Base-by-base conservation (phyloP, 768 basidiomycete genomes). In the Suillus placidus region DNA sequence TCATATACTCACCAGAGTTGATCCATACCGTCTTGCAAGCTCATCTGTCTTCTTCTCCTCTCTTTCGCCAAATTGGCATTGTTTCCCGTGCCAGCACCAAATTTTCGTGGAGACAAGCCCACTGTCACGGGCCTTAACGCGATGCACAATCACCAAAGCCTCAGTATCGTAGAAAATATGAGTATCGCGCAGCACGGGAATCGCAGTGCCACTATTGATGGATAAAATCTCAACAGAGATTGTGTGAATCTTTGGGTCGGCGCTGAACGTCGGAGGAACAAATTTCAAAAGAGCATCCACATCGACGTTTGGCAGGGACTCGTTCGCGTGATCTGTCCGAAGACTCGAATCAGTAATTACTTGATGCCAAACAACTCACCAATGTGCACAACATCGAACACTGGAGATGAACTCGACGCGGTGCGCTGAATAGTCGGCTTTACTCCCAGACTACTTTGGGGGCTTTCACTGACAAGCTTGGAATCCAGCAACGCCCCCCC, bases 31-130 rank as follows among this genome's bases (percentile, higher is more conserved):
- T 66, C 86, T 85, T 8, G 89, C 88, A 6, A 95, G 79, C 61
- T 93, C 92, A 49, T 84, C 80, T 43, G 92, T 70, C 71, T 92
- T 94, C 63, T 77, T 82, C 70, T 86, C 84, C 68, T 93, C 93
- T 55, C 78, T 79, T 57, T 89, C 87, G 1, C 85, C 85, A 37
- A 83, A 69, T 26, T 75, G 78, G 55, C 84, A 81, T 45, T 80
- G 80, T 62, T 82, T 85, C 0, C 93, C 93, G 20, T 80, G 78
- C 93, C 93, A 95, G 26, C 84, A 85, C 92, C 92, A 94, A 20
- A 94, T 83, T 26, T 81, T 83, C 6, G 89, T 93, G 32, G 81
- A 80, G 4, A 87, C 92, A 18, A 94, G 80, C 14, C 90, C 88
- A 40, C 76, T 87, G n/a, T 82, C 79, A 63, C 80, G 86, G 0